These are phyloP conservation scores for Marasmius tenuissimus DNA, from an alignment of 1,284 basidiomycete genomes.

Conservation along the genomic window DNA sequence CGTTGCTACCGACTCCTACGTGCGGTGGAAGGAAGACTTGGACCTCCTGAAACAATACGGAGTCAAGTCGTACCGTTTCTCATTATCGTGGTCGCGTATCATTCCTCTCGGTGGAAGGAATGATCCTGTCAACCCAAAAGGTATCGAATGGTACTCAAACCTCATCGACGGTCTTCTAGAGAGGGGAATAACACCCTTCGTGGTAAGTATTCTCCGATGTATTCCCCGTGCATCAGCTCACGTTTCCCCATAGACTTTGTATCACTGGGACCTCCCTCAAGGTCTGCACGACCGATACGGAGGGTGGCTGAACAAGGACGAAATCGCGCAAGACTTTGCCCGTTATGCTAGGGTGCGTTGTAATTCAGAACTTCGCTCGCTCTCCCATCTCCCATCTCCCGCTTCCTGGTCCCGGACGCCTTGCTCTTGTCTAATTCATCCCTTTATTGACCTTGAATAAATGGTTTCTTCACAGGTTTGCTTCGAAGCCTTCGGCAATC, in stretches of 20 bases:
- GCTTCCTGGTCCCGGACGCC: background rate
- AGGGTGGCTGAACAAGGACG: slow-evolving; percentile 68
- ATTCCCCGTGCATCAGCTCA: background rate
- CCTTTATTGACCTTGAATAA: background rate
- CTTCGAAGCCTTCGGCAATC: slow-evolving; percentile 72
- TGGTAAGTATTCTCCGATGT: slow-evolving; percentile 42
- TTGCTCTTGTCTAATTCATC: background rate
- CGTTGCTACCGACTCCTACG: slow-evolving; percentile 70
- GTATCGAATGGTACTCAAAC: slow-evolving; percentile 68
- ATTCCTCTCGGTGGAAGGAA: slow-evolving; percentile 69
- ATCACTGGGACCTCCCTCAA: slow-evolving; percentile 81
- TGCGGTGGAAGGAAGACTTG: slow-evolving; percentile 68
- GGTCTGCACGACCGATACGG: slow-evolving; percentile 69
- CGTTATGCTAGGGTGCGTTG: slow-evolving; percentile 57
- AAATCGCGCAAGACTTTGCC: slow-evolving; percentile 62
- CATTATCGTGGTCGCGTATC: slow-evolving; percentile 73
- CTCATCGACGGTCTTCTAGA: slow-evolving; percentile 68
- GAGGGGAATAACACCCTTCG: slow-evolving; percentile 65
- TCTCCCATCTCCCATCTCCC: background rate
- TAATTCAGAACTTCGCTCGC: background rate
- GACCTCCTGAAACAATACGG: slow-evolving; percentile 60
- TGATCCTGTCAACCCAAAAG: slow-evolving; percentile 69
- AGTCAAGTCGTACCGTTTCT: slow-evolving; percentile 67
- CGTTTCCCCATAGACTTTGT: slow-evolving; percentile 55
- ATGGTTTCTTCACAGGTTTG: slow-evolving; percentile 43